Evolutionary conservation across 2,329 filamentous ascomycete genomes (phyloP).

Genomic region (Microdochium paspali): DNA sequence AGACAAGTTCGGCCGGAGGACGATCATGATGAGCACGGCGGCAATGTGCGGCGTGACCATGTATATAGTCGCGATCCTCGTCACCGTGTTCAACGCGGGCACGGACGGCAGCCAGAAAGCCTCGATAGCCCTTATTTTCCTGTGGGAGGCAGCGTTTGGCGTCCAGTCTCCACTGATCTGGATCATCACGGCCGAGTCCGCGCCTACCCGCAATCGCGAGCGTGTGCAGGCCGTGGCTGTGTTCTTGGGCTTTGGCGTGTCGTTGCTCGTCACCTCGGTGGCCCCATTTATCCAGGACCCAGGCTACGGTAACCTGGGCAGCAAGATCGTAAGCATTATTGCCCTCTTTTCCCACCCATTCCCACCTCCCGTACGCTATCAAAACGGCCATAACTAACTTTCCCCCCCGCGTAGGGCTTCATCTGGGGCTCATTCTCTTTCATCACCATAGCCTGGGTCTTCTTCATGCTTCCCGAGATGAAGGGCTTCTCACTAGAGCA

Average conservation of each 20-base stretch:
- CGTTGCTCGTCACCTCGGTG: conserved; percentile 15
- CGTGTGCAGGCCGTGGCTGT: conserved; percentile 16
- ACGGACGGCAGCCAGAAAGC: background rate
- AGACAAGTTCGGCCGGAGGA: conserved; percentile 5
- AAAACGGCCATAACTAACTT: no score
- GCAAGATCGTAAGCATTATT: conserved; percentile 3
- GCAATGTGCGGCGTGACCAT: background rate
- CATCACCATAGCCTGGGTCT: conserved; percentile 13
- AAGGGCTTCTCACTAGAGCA: conserved; percentile 19
- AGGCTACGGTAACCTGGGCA: conserved; percentile 14
- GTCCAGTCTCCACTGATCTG: conserved; percentile 7
- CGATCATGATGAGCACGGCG: conserved; percentile 6
- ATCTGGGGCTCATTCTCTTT: conserved; percentile 17
- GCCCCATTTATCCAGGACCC: conserved; percentile 18
- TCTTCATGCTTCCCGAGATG: conserved; percentile 19
- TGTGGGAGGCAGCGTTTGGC: background rate
- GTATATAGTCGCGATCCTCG: background rate
- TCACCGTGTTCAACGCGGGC: conserved; percentile 7
- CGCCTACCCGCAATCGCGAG: conserved; percentile 16
- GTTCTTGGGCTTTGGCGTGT: conserved; percentile 14
- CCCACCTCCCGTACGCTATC: conserved; percentile 11
- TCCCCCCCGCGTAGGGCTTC: conserved; percentile 10
- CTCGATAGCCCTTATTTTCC: background rate
- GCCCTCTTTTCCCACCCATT: conserved; percentile 16
- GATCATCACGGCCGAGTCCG: conserved; percentile 18